These are phyloP conservation scores for Symbiodinium pilosum DNA, from an alignment of 73 alveolate species.

Conservation along the genomic window DNA sequence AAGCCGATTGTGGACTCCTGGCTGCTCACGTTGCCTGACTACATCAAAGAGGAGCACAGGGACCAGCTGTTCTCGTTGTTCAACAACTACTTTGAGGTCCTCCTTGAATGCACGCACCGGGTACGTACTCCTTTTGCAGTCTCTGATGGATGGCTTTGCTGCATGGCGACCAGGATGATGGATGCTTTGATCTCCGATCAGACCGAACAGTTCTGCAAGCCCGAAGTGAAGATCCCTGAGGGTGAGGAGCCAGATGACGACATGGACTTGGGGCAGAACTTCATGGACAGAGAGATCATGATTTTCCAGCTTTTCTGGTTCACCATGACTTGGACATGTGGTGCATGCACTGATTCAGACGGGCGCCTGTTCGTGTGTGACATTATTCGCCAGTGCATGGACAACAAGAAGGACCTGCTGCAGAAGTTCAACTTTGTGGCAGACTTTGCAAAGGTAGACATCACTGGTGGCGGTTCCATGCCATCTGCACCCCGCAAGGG, in stretches of 20 bases:
- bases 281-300: slow-evolving; percentile 87
- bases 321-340: slow-evolving; percentile 99
- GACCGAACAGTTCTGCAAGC: slow-evolving; percentile 73
- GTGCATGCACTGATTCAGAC: slow-evolving; percentile 99
- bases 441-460: slow-evolving; percentile 94
- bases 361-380: slow-evolving; percentile 98
- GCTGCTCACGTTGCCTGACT: slow-evolving; percentile 96
- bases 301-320: slow-evolving; percentile 96
- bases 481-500: slow-evolving; percentile 97
- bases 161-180: slow-evolving; percentile 96
- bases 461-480: slow-evolving; percentile 95
- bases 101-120: slow-evolving; percentile 95
- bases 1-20: slow-evolving; percentile 97
- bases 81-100: slow-evolving; percentile 96
- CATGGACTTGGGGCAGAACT: slow-evolving; percentile 96
- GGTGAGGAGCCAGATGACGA: slow-evolving; percentile 90
- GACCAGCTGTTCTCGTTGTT: slow-evolving; percentile 95
- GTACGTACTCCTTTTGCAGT: slow-evolving; percentile 81
- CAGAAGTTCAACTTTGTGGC: slow-evolving; percentile 88
- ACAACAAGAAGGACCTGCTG: slow-evolving; percentile 93
- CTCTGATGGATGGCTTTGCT: slow-evolving; percentile 97
- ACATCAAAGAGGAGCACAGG: slow-evolving; percentile 91
- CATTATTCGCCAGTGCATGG: slow-evolving; percentile 96
- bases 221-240: slow-evolving; percentile 71
- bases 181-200: slow-evolving; percentile 61